Conservation (phyloP, 2,329 filamentous ascomycete species). For the Ilyonectria mors-panacis region DNA sequence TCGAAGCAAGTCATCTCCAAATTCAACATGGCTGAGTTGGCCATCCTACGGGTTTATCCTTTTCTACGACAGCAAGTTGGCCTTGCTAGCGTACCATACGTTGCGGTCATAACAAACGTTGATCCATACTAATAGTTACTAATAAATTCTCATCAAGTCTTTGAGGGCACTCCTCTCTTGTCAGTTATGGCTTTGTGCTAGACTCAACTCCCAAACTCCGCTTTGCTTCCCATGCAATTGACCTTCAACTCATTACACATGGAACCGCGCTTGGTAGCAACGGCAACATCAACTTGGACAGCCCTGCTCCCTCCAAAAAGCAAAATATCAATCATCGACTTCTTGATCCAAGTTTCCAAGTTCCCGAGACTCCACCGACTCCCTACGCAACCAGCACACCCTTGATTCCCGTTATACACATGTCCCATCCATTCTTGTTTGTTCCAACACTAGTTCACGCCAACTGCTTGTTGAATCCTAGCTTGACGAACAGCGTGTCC, state of each 20-base stretch:
- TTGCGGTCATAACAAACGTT: neutral
- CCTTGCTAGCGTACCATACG: neutral
- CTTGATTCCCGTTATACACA: neutral
- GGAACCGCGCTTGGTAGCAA: neutral
- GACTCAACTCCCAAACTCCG: conserved; percentile 24
- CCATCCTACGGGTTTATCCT: too few species aligned
- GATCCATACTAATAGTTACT: neutral
- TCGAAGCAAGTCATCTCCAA: too few species aligned
- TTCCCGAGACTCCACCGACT: conserved; percentile 37
- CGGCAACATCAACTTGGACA: neutral
- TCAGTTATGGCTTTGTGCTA: neutral
- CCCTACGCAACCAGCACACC: conserved; percentile 7
- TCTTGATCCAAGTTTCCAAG: neutral
- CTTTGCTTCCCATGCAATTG: neutral
- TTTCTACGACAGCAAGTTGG: neutral
- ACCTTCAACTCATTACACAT: conserved; percentile 7
- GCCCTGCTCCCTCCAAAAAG: neutral
- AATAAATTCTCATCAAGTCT: neutral
- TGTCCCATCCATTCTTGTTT: neutral
- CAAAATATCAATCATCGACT: neutral
- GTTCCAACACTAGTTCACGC: conserved; percentile 6
- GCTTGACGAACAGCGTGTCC: conserved; percentile 85
- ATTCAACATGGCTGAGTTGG: too few species aligned
- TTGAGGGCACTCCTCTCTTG: neutral
- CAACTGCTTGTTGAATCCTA: conserved; percentile 66